These are phyloP conservation scores for Cystobasidiaceae sp. DNA, from an alignment of 1,284 basidiomycete genomes.

Conservation along the genomic window DNA sequence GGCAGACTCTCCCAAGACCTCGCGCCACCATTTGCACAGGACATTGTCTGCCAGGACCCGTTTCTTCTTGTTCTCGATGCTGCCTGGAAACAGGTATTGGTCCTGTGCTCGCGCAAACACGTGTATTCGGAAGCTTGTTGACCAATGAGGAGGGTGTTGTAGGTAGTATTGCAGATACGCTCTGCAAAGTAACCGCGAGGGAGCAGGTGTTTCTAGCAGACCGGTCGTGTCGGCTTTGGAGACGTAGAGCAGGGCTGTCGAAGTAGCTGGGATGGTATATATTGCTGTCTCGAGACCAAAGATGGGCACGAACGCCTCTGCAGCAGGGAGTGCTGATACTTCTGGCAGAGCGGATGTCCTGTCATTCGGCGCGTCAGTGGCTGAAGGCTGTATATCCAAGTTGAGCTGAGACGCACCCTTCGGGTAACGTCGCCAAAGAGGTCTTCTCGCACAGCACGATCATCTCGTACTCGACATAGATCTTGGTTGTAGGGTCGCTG, in stretches of 20 bases:
- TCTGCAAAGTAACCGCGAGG: constrained; percentile 64
- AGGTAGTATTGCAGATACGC: constrained; percentile 66
- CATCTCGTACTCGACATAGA: constrained; percentile 68
- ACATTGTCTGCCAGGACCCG: constrained; percentile 68
- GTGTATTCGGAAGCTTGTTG: constrained; percentile 66
- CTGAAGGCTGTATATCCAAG: background rate
- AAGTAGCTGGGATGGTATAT: constrained; percentile 67
- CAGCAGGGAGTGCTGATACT: constrained; percentile 23
- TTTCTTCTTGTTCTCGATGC: constrained; percentile 68
- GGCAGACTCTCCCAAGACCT: constrained; percentile 58
- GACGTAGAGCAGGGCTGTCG: constrained; percentile 74
- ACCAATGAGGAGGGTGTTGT: constrained; percentile 60
- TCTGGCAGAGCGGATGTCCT: constrained; percentile 39
- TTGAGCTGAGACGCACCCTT: no score
- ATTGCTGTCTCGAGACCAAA: constrained; percentile 75
- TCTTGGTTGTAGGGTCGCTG: constrained; percentile 51
- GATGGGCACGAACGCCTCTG: constrained; percentile 54
- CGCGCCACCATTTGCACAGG: constrained; percentile 90
- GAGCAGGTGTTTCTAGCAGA: constrained; percentile 53
- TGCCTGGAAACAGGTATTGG: constrained; percentile 93
- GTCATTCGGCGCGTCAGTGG: constrained; percentile 32
- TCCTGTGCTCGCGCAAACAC: constrained; percentile 84
- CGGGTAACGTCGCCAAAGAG: no score
- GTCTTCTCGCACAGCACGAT: constrained; percentile 49
- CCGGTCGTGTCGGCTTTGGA: constrained; percentile 93